A percentile compares a stretch with the other conserved stretches of the same genome.
Evolutionary conservation across 2,329 filamentous ascomycete genomes (phyloP).

Genomic region (Pezicula carpinea): DNA sequence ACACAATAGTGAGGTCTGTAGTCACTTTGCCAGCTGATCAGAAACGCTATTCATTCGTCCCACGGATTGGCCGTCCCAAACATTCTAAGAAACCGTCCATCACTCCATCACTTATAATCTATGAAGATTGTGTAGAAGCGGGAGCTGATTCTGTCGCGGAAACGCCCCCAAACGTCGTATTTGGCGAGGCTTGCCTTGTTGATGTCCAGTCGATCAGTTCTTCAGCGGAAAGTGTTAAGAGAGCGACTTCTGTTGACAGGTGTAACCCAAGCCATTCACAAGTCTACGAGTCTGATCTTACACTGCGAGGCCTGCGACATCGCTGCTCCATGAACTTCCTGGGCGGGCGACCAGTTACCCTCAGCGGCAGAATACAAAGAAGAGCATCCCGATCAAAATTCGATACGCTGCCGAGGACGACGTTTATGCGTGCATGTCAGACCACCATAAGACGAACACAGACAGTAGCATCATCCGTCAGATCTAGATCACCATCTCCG

Average conservation of each 20-base stretch:
- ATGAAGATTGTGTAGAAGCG: slow-evolving; percentile 8
- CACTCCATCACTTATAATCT: background rate
- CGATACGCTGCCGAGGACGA: slow-evolving; percentile 20
- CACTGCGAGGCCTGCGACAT: slow-evolving; percentile 9
- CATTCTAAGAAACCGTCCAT: background rate
- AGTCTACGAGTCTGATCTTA: background rate
- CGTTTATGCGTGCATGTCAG: slow-evolving; percentile 26
- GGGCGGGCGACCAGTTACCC: background rate
- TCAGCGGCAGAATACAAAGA: background rate
- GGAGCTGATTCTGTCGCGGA: slow-evolving; percentile 6
- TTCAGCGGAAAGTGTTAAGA: slow-evolving; percentile 10
- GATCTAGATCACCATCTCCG: slow-evolving; percentile 5
- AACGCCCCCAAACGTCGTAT: slow-evolving; percentile 10
- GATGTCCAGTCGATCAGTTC: slow-evolving; percentile 19
- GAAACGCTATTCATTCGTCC: background rate
- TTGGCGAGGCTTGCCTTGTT: slow-evolving; percentile 25
- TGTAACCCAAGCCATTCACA: slow-evolving; percentile 10
- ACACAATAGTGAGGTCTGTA: background rate
- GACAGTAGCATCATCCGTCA: slow-evolving; percentile 6
- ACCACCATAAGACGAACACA: slow-evolving; percentile 28
- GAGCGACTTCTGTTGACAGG: slow-evolving; percentile 15
- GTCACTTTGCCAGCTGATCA: background rate
- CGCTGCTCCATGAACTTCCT: slow-evolving; percentile 13
- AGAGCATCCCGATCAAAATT: slow-evolving; percentile 7
- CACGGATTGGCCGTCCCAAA: background rate